Evolutionary conservation across 1,139 yeast species (phyloP).

Genomic region (Hemisphaericaspora lyxosophila): DNA sequence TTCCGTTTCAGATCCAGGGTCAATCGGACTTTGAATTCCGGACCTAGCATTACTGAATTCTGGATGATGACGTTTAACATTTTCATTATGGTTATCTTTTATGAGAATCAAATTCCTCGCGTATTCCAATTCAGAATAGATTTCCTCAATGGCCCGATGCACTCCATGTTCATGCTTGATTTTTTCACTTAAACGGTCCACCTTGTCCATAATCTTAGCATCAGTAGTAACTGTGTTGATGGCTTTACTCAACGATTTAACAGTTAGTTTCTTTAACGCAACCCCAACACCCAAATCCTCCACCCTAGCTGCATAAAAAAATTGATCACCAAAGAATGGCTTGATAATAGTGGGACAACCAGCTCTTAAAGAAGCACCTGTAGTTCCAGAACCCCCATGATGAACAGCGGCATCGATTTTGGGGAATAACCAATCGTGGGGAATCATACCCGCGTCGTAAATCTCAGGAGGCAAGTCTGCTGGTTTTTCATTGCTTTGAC

Average conservation of each 20-base stretch:
- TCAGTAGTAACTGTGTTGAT: conserved; percentile 67
- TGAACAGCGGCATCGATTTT: conserved; percentile 91
- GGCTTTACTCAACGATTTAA: conserved; percentile 63
- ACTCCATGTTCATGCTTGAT: conserved; percentile 80
- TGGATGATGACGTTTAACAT: conserved; percentile 22
- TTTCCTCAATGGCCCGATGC: conserved; percentile 65
- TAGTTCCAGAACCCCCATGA: conserved; percentile 97
- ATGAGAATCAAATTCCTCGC: conserved; percentile 48
- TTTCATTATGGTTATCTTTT: conserved; percentile 29
- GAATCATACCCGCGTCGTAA: conserved; percentile 68
- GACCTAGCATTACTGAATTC: conserved; percentile 15
- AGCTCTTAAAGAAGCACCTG: conserved; percentile 85
- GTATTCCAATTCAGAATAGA: conserved; percentile 74
- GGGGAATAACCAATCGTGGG: conserved; percentile 94
- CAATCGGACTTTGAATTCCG: conserved; percentile 30
- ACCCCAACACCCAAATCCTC: conserved; percentile 92
- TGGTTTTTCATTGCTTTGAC: conserved; percentile 18
- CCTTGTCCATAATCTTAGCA: conserved; percentile 63
- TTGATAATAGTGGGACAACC: conserved; percentile 89
- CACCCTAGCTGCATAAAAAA: conserved; percentile 81
- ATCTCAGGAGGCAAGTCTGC: conserved; percentile 70
- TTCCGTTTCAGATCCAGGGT: conserved; percentile 19
- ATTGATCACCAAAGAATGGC: conserved; percentile 96
- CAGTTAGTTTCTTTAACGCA: conserved; percentile 64
- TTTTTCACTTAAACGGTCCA: conserved; percentile 57